Evolutionary conservation across 2,329 filamentous ascomycete species (phyloP).

Genomic region (Colletotrichum sp.): DNA sequence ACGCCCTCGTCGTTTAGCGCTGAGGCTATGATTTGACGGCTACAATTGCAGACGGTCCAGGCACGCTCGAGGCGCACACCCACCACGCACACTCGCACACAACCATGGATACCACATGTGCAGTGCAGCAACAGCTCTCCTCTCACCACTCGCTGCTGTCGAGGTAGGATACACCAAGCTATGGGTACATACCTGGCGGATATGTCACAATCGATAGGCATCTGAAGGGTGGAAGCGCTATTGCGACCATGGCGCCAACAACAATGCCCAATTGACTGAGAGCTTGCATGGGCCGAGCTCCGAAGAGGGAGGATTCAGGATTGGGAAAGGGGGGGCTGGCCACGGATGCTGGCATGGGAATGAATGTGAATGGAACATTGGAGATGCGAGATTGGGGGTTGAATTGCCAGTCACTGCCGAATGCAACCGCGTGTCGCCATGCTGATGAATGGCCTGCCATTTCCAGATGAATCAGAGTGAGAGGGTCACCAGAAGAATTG

Average conservation of each 20-base stretch:
- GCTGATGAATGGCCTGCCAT: neutral
- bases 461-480: neutral
- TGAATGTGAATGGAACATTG: neutral
- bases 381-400: neutral
- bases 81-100: neutral
- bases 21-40: constrained; percentile 1
- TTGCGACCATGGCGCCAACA: neutral
- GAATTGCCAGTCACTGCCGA: neutral
- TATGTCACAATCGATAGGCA: neutral
- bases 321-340: neutral
- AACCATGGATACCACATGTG: too few species aligned
- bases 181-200: neutral
- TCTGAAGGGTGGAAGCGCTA: neutral
- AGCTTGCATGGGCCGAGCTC: neutral
- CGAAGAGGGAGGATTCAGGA: neutral
- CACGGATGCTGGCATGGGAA: neutral
- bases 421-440: neutral
- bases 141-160: neutral
- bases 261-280: neutral
- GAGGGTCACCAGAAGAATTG: neutral
- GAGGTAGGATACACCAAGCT: neutral
- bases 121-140: neutral
- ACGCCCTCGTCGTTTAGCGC: constrained; percentile 7
- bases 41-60: neutral
- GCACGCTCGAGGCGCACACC: neutral